Evolutionary conservation across 2,329 filamentous ascomycete species (phyloP).

Genomic region (Cordyceps cicadae): DNA sequence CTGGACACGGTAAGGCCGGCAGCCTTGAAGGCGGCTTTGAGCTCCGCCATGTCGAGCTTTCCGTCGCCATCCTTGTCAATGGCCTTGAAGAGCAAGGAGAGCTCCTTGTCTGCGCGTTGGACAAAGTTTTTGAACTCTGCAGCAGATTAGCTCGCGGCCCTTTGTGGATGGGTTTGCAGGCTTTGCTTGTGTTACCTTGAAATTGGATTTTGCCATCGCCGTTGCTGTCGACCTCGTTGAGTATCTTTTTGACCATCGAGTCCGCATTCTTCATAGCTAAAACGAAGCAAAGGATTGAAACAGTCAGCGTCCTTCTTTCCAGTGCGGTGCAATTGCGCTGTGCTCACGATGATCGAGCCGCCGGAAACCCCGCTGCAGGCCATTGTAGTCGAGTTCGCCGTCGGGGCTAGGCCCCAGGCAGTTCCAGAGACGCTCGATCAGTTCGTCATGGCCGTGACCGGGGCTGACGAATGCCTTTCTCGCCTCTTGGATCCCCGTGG

Average conservation of each 20-base stretch:
- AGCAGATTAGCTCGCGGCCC: background rate
- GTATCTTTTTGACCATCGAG: conserved; percentile 69
- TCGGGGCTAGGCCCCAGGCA: conserved; percentile 68
- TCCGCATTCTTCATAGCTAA: conserved; percentile 81
- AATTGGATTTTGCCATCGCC: conserved; percentile 87
- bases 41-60: conserved; percentile 76
- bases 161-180: background rate
- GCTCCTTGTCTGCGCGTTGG: conserved; percentile 74
- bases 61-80: conserved; percentile 85
- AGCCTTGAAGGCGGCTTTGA: conserved; percentile 66
- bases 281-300: conserved; percentile 8
- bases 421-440: conserved; percentile 77
- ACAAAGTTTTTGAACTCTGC: conserved; percentile 87
- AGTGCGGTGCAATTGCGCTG: background rate
- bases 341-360: conserved; percentile 85
- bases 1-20: conserved; percentile 73
- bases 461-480: conserved; percentile 66
- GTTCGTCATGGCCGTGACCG: conserved; percentile 68
- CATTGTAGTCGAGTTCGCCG: conserved; percentile 76
- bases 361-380: conserved; percentile 72
- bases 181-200: conserved; percentile 51
- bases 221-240: conserved; percentile 76
- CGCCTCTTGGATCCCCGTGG: conserved; percentile 43
- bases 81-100: conserved; percentile 70
- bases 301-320: conserved; percentile 15